Evolutionary conservation across 1,284 basidiomycete species (phyloP).

Genomic region (Sporisorium reilianum): DNA sequence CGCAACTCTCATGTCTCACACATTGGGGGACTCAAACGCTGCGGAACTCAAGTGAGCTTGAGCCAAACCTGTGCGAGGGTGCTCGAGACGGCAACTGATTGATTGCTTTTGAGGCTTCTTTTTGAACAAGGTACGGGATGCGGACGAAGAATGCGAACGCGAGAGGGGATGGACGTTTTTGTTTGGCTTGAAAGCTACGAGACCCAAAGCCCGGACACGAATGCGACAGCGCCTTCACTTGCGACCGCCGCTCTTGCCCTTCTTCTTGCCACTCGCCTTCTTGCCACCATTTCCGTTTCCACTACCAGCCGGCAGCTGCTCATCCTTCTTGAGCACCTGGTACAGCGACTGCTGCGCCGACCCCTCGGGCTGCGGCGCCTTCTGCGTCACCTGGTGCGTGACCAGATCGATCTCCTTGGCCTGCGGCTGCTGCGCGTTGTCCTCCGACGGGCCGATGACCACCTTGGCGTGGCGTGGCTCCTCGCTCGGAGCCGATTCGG

Average conservation of each 20-base stretch:
- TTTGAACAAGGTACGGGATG: background rate
- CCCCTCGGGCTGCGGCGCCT: constrained; percentile 5
- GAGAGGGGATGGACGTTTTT: background rate
- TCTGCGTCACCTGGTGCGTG: constrained; percentile 39
- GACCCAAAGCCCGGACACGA: no score
- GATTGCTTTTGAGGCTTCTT: background rate
- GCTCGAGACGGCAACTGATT: background rate
- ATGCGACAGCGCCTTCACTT: no score
- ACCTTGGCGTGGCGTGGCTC: constrained; percentile 39
- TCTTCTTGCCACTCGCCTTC: constrained; percentile 34
- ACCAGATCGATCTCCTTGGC: constrained; percentile 46
- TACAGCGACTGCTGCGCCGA: constrained; percentile 36
- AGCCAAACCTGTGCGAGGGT: background rate
- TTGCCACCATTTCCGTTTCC: constrained; percentile 10
- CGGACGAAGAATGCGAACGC: constrained; percentile 1
- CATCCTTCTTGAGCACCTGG: constrained; percentile 48
- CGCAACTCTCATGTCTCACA: background rate
- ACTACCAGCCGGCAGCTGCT: constrained; percentile 24
- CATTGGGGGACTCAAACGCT: background rate
- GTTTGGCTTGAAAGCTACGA: no score
- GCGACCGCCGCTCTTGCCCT: constrained; percentile 20
- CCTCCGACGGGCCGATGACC: constrained; percentile 28
- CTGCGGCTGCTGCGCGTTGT: constrained; percentile 19
- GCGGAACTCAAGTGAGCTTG: no score
- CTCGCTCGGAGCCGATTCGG: constrained; percentile 7